A percentile compares a stretch with the other conserved stretches of the same genome.
Conservation (phyloP, 2,329 filamentous ascomycete genomes). For the Esteya vermicola region DNA sequence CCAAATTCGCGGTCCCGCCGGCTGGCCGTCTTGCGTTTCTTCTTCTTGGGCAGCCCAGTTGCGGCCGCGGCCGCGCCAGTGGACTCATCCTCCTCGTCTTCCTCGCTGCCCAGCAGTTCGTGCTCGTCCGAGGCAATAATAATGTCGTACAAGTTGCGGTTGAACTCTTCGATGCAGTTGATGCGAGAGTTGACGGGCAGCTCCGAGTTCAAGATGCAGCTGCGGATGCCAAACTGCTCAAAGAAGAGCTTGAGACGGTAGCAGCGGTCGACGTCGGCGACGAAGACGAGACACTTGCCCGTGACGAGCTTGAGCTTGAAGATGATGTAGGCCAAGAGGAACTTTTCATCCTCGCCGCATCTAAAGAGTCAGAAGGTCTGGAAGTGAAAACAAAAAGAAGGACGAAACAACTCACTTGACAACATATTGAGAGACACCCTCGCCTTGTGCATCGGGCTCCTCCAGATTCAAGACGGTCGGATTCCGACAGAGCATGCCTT, state of each 20-base stretch:
- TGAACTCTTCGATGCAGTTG: conserved; percentile 95
- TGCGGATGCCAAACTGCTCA: conserved; percentile 91
- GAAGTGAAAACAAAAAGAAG: not conserved
- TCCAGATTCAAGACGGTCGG: conserved; percentile 71
- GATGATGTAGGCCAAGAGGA: conserved; percentile 81
- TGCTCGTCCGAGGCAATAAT: conserved; percentile 75
- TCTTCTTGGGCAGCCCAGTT: conserved; percentile 33
- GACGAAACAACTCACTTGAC: conserved; percentile 44
- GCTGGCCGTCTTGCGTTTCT: conserved; percentile 49
- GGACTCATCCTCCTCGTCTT: conserved; percentile 31
- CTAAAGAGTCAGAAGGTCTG: conserved; percentile 19
- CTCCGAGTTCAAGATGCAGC: conserved; percentile 87
- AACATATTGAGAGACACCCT: conserved; percentile 72
- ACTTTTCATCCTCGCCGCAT: conserved; percentile 95
- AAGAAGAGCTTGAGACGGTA: conserved; percentile 91
- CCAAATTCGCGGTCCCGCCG: conserved; percentile 78
- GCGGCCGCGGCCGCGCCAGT: conserved; percentile 1
- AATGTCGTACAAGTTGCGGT: conserved; percentile 92
- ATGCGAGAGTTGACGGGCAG: conserved; percentile 84
- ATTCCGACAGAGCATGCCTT: conserved; percentile 70
- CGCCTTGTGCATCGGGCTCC: conserved; percentile 63
- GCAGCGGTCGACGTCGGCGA: conserved; percentile 72
- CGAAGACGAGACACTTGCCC: conserved; percentile 64
- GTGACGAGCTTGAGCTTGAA: conserved; percentile 91
- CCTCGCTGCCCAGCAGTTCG: conserved; percentile 20